A percentile compares a stretch with the other conserved stretches of the same genome.
Conservation (phyloP, 257 asterid species). For the Solanum stenotomum region DNA sequence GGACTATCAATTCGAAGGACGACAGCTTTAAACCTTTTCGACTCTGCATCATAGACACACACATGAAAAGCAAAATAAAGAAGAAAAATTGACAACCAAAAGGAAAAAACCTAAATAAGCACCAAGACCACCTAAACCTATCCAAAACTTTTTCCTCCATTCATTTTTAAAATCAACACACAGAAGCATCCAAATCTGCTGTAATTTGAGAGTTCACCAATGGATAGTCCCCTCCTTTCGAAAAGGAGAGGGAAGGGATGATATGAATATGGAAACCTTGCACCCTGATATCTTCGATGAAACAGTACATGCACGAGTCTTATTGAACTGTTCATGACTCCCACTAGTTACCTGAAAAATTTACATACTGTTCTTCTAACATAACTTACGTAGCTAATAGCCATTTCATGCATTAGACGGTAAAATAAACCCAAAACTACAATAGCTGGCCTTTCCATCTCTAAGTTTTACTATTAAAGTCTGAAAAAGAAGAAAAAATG, state of each 20-base stretch:
- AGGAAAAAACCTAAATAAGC: not conserved
- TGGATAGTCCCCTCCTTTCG: not conserved
- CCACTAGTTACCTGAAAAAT: not conserved
- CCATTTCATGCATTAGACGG: not conserved
- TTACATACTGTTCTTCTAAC: not conserved
- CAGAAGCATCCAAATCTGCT: not conserved
- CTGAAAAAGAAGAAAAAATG: not conserved
- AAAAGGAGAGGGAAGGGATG: not conserved
- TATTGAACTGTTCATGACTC: not conserved
- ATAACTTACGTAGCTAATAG: not conserved
- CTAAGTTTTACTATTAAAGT: not conserved
- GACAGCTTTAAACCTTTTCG: constrained; percentile 81
- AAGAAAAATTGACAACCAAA: not conserved
- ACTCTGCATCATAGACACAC: constrained; percentile 39
- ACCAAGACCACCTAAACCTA: not conserved
- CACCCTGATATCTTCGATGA: not conserved
- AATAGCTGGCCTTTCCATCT: not conserved
- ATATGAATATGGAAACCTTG: not conserved
- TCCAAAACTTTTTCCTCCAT: not conserved
- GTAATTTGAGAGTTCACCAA: not conserved
- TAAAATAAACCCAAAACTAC: not conserved
- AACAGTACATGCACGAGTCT: not conserved
- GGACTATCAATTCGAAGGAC: constrained; percentile 95
- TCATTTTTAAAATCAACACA: not conserved
- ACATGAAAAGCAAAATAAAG: not conserved